Evolutionary conservation across 192 early-diverging fungal species (phyloP), one percentile per base, ranked within the genome.

Genomic region (Linnemannia schmuckeri): DNA sequence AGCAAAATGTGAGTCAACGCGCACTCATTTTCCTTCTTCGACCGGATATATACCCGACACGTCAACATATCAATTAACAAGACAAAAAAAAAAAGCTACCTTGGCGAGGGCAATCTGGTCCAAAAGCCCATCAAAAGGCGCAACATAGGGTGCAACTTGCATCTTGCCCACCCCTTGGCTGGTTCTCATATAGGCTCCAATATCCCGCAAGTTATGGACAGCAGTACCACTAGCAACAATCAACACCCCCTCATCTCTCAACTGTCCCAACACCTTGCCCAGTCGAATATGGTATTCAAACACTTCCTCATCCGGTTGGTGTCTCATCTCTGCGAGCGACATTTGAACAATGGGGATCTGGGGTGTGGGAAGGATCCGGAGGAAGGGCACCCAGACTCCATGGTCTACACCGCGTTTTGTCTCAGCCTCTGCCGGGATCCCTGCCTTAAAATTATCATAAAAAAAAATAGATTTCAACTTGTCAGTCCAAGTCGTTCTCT

Each of bases 361-460:
- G 20, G 90, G 87, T 1, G 86, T 89, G 57, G 91, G 82, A 17
- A 94, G 88, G n/a, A 93, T 93, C 24, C 93, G 88, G 49, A 94
- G 91, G 37, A 94, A 75, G 6, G 92, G 93, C 0, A 94, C 93
- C 94, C 94, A 95, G 4, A 92, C 91, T 33, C 94, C 94, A 73
- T 95, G 94, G 70, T 95, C 94, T 33, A 93, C 88, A 4, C 94
- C 94, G 20, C 93, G 89, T 42, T 92, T 88, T 5, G 90, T 88
- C 61, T 89, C 85, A 12, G 77, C 70, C 6, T 89, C 83, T 24
- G 91, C 91, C 0, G 88, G 44, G 20, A 94, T 89, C 6, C 80
- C 82, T 8, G 89, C 74, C 91, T 92, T 78, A 22, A 8, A n/a
- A 57, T 37, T 37, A 37, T 37, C 37, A 37, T 37, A 37, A 15